These are phyloP conservation scores for Platanthera guangdongensis DNA, from an alignment of 106 monocot genomes.

Conservation along the genomic window DNA sequence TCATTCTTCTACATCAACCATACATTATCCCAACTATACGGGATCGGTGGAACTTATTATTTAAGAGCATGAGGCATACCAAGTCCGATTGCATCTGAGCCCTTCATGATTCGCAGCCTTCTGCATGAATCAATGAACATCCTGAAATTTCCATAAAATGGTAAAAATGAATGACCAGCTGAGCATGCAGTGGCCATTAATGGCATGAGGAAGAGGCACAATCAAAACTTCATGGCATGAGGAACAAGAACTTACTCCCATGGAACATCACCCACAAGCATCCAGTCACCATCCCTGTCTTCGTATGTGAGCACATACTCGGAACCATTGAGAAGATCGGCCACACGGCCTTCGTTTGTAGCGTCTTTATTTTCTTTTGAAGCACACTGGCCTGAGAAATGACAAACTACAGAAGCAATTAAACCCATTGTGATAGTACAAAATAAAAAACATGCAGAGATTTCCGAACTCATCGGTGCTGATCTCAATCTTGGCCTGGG, in stretches of 20 bases:
- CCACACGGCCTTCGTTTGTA: slow-evolving; percentile 4
- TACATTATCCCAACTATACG: too few species aligned
- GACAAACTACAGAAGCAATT: slow-evolving; percentile 35
- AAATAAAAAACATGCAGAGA: neutral
- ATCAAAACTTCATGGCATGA: neutral
- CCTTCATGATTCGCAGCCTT: slow-evolving; percentile 74
- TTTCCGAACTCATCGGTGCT: too few species aligned
- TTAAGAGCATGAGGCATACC: slow-evolving; percentile 6
- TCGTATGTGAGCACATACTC: slow-evolving; percentile 8
- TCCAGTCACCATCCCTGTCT: too few species aligned
- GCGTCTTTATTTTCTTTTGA: slow-evolving; percentile 8
- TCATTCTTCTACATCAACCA: too few species aligned
- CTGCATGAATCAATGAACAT: slow-evolving; percentile 35
- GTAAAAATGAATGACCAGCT: neutral
- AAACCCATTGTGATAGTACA: slow-evolving; percentile 1
- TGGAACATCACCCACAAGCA: slow-evolving; percentile 10
- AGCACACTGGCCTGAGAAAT: slow-evolving; percentile 18
- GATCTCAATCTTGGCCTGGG: too few species aligned
- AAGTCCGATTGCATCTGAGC: slow-evolving; percentile 33
- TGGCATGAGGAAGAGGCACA: neutral
- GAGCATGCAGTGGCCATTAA: neutral
- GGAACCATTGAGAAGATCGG: slow-evolving; percentile 14
- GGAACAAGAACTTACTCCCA: slow-evolving; percentile 46
- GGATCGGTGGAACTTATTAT: neutral
- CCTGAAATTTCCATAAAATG: slow-evolving; percentile 12